phyloP scores from a whole-genome alignment of 176 grass and related monocot species.

The Zea mays region DNA sequence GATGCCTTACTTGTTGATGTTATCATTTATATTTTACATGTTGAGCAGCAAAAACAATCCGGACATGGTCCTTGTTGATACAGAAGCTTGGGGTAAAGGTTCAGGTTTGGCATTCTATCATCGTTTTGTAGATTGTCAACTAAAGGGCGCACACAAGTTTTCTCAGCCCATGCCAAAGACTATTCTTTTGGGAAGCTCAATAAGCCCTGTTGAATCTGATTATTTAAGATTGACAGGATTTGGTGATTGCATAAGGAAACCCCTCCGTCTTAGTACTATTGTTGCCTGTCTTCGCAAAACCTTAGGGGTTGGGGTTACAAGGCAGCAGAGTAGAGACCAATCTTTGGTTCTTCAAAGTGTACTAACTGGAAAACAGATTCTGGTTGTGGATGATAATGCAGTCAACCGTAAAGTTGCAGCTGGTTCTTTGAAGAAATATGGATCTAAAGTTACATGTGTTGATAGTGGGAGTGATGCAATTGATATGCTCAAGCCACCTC shows the following conservation, averaged over 20 bases:
- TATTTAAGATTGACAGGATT: slow-evolving; percentile 58
- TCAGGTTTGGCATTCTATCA: slow-evolving; percentile 52
- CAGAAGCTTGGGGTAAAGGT: slow-evolving; percentile 65
- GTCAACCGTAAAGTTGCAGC: slow-evolving; percentile 75
- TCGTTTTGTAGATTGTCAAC: slow-evolving; percentile 43
- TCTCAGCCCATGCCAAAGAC: slow-evolving; percentile 54
- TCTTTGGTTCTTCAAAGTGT: slow-evolving; percentile 59
- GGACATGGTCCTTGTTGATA: slow-evolving; percentile 72
- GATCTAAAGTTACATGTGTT: slow-evolving; percentile 64
- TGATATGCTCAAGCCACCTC: slow-evolving; percentile 57
- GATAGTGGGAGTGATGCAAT: slow-evolving; percentile 73
- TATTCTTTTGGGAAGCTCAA: slow-evolving; percentile 63
- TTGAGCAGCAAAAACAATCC: slow-evolving; percentile 41
- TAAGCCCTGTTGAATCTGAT: slow-evolving; percentile 41
- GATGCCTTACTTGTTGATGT: slow-evolving; percentile 5
- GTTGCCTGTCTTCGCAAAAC: slow-evolving; percentile 61
- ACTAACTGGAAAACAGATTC: slow-evolving; percentile 59
- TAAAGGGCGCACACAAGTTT: slow-evolving; percentile 45
- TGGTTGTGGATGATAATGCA: slow-evolving; percentile 85
- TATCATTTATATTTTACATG: slow-evolving; percentile 30
- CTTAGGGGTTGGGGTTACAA: slow-evolving; percentile 48
- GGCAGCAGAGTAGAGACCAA: slow-evolving; percentile 42
- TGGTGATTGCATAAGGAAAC: slow-evolving; percentile 62
- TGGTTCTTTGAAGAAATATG: slow-evolving; percentile 76
- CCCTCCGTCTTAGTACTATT: slow-evolving; percentile 67